Percentiles rank a stretch among this genome's conserved stretches.
These are phyloP conservation scores for Nepenthes gracilis DNA, from an alignment of 148 eudicot species.

Conservation along the genomic window DNA sequence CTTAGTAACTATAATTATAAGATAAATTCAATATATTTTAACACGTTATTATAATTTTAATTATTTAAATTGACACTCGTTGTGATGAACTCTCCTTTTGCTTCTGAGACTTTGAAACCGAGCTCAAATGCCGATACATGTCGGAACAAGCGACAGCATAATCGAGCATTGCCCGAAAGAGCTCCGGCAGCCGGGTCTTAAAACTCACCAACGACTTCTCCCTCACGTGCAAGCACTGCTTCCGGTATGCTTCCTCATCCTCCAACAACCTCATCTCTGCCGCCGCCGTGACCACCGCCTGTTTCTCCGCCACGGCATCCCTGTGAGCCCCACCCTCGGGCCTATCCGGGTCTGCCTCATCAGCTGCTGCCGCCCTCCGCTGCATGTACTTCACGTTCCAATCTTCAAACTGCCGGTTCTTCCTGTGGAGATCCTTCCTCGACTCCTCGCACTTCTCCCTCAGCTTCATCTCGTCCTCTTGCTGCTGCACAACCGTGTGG, in stretches of 20 bases:
- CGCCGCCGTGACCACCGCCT: conserved; percentile 28
- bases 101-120: conserved; percentile 13
- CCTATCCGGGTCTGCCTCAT: conserved; percentile 30
- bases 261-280: conserved; percentile 60
- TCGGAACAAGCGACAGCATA: conserved; percentile 55
- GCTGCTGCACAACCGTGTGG: conserved; percentile 51
- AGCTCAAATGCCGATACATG: conserved; percentile 42
- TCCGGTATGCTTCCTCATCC: conserved; percentile 43
- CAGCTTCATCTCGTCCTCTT: conserved; percentile 56
- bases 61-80: too few relatives aligned
- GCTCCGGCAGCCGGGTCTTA: conserved; percentile 59
- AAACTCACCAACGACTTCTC: conserved; percentile 62
- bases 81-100: conserved; percentile 15
- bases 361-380: conserved; percentile 32
- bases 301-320: conserved; percentile 31
- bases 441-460: conserved; percentile 60
- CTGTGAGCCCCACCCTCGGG: conserved; percentile 18
- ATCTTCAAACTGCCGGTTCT: conserved; percentile 46
- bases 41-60: too few relatives aligned
- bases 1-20: too few relatives aligned
- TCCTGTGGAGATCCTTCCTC: conserved; percentile 39
- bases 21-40: too few relatives aligned
- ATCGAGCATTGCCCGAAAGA: conserved; percentile 50
- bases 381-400: conserved; percentile 59
- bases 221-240: conserved; percentile 59